phyloP scores from a whole-genome alignment of 805 yeast genomes.

The Starmerella stigmatis region DNA sequence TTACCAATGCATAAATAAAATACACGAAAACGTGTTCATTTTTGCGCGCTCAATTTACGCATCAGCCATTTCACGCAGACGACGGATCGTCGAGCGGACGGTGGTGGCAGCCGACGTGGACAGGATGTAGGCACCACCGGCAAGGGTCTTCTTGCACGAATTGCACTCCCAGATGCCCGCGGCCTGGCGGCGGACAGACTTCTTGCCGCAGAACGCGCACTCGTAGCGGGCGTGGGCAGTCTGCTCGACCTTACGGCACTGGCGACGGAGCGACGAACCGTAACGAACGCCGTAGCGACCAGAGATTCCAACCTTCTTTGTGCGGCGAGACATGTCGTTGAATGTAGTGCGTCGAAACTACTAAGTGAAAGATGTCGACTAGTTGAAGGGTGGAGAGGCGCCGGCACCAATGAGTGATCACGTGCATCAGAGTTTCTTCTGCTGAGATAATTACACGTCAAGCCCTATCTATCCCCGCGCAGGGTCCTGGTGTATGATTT shows the following conservation, averaged over 20 bases:
- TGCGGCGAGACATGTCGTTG: conserved; percentile 77
- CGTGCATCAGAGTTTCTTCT: too few relatives aligned
- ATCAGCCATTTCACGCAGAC: conserved; percentile 99
- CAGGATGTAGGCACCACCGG: conserved; percentile 99
- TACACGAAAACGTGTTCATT: conserved; percentile 7
- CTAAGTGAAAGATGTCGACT: conserved; percentile 1
- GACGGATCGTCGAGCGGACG: conserved; percentile 99
- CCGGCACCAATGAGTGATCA: background rate
- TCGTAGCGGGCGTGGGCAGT: conserved; percentile 98
- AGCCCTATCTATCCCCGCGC: too few relatives aligned
- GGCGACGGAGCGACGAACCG: conserved; percentile 99
- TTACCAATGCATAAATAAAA: conserved; percentile 16
- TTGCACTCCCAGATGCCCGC: conserved; percentile 98
- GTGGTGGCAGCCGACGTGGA: conserved; percentile 99
- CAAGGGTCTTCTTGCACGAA: conserved; percentile 91
- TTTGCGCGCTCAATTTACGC: conserved; percentile 47
- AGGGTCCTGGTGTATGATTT: too few relatives aligned
- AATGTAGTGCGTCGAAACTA: conserved; percentile 7
- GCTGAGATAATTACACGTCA: too few relatives aligned
- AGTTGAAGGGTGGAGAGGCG: background rate
- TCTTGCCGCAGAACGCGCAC: conserved; percentile 99
- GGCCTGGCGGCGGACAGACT: conserved; percentile 93
- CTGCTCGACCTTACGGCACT: conserved; percentile 97
- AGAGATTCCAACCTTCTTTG: conserved; percentile 99
- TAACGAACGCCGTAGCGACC: conserved; percentile 99